These are phyloP conservation scores for Gentiana dahurica DNA, from an alignment of 257 asterid species.

Conservation along the genomic window DNA sequence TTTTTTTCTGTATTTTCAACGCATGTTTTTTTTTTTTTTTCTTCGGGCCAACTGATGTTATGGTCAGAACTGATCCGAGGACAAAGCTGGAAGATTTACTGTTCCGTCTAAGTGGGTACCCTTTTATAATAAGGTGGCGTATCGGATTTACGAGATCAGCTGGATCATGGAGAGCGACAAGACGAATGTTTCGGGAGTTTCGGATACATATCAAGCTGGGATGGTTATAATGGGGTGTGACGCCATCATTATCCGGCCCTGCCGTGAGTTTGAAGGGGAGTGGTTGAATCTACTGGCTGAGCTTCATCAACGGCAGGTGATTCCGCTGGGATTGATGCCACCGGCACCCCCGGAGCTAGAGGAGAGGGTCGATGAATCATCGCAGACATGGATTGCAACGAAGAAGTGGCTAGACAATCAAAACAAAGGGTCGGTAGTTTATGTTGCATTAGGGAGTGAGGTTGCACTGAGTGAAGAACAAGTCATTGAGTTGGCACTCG, in stretches of 20 bases:
- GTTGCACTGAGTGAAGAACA: conserved; percentile 2
- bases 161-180: neutral
- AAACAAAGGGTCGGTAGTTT: conserved; percentile 1
- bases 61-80: no score
- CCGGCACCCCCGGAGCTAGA: conserved; percentile 8
- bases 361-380: neutral
- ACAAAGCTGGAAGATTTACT: conserved; percentile 3
- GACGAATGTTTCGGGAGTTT: neutral
- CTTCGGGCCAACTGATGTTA: conserved; percentile 3
- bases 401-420: conserved; percentile 2
- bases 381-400: neutral
- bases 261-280: conserved; percentile 5
- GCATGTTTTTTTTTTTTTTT: neutral
- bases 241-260: neutral
- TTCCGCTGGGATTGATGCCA: conserved; percentile 16
- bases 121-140: conserved; percentile 12
- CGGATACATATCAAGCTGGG: neutral
- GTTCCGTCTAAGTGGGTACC: conserved; percentile 20
- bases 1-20: no score
- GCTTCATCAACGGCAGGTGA: conserved; percentile 6
- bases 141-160: neutral
- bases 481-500: conserved; percentile 19
- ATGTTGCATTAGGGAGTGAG: conserved; percentile 13
- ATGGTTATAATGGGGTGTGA: neutral
- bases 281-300: conserved; percentile 5